Base-by-base conservation (phyloP, 2,329 filamentous ascomycete genomes). In the Fusarium pininemorale region DNA sequence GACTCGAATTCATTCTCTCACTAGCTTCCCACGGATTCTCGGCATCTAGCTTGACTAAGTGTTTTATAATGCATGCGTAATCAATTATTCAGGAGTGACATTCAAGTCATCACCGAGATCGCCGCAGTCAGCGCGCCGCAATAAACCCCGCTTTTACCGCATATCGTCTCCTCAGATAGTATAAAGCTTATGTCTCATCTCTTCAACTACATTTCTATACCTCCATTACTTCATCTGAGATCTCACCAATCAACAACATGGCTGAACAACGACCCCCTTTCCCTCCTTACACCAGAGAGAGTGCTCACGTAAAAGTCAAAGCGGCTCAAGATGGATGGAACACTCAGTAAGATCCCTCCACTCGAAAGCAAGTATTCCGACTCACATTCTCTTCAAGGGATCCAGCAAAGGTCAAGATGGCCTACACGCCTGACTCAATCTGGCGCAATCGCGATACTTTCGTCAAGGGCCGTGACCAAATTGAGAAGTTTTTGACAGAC, bases 301-400 rank as follows among this genome's bases (percentile, higher is more conserved):
- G 90, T 3, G 94, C 94, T 5, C 84, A 84, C 22, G 85, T 87
- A 66, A 97, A 97, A 81, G 94, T 97, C 72, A 97, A 97, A 83
- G 91, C 91, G 24, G 94, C 93, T 0, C 94, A 97, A 80, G 89
- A 94, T 80, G 85, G 92, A 7, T 97, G 94, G 94, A 97, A 97
- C 78, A 92, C 91, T 3, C 88, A 85, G 92, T 94, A 81, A 74
- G 84, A 24, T 45, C 35, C 10, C 11, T 20, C 15, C 14, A 16
- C 15, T 15, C 7, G 7, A 9, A 22, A 39, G 26, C 6, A 38
- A 20, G 2, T 28, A 12, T 11, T 22, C 14, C 16, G 38, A 8
- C 51, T 73, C 4, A 73, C 14, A 32, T 35, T 11, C 1, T 20
- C 13, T 8, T 13, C 7, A 68, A 94, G 92, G 77, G 85, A 94